phyloP scores from a whole-genome alignment of 495 filamentous ascomycete genomes.

The Trichoderma parareesei region DNA sequence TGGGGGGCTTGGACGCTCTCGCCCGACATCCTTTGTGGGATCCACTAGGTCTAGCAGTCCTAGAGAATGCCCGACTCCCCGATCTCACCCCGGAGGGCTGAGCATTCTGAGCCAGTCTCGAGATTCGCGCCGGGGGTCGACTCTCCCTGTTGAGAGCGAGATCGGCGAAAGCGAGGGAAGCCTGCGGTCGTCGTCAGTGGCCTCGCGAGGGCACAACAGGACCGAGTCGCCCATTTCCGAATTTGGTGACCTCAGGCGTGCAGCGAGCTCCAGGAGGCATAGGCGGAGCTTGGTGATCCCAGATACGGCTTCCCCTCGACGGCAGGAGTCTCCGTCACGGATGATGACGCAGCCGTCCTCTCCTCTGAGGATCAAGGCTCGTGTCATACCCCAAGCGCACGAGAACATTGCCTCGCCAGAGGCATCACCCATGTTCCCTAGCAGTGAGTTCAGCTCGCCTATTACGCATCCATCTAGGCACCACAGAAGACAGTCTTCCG shows the following conservation, averaged over 20 bases:
- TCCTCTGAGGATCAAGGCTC: slow-evolving; percentile 81
- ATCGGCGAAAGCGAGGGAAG: slow-evolving; percentile 78
- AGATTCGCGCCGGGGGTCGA: slow-evolving; percentile 58
- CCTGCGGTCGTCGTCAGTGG: slow-evolving; percentile 66
- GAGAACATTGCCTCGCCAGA: slow-evolving; percentile 79
- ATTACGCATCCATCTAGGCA: slow-evolving; percentile 35
- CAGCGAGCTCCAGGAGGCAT: slow-evolving; percentile 65
- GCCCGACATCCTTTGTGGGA: slow-evolving; percentile 34
- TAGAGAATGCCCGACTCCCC: slow-evolving; percentile 81
- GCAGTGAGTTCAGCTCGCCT: slow-evolving; percentile 72
- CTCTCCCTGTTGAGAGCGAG: slow-evolving; percentile 68
- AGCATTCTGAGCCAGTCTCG: slow-evolving; percentile 53
- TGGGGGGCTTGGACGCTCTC: slow-evolving; percentile 28
- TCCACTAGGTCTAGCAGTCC: slow-evolving; percentile 81
- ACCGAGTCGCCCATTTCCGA: slow-evolving; percentile 92
- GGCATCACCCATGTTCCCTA: slow-evolving; percentile 75
- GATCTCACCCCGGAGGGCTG: slow-evolving; percentile 68
- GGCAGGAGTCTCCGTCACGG: slow-evolving; percentile 80
- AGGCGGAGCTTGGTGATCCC: slow-evolving; percentile 75
- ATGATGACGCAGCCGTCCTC: slow-evolving; percentile 61
- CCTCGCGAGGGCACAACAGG: slow-evolving; percentile 53
- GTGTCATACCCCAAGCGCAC: slow-evolving; percentile 57
- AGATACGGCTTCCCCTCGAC: slow-evolving; percentile 63
- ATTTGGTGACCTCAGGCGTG: slow-evolving; percentile 56
- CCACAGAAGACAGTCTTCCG: slow-evolving; percentile 88